phyloP scores from a whole-genome alignment of 176 grass and related monocot genomes.

The Stipa capillata region DNA sequence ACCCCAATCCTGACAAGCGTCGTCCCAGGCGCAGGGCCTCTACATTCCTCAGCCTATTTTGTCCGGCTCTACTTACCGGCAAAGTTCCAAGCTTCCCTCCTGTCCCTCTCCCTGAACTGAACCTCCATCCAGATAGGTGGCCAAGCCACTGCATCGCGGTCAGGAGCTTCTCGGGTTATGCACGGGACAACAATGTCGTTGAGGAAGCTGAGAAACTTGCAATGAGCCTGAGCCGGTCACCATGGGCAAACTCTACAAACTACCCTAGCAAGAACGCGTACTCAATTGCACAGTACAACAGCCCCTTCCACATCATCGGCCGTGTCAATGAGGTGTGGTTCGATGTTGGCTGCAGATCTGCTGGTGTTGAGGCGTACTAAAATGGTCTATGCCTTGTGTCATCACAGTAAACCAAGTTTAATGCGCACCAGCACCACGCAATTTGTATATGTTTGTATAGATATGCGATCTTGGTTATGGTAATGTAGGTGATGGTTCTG shows the following conservation, averaged over 20 bases:
- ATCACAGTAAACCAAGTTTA: background rate
- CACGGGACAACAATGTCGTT: constrained; percentile 49
- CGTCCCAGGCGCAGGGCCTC: constrained; percentile 48
- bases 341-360: constrained; percentile 52
- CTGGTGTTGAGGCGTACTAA: constrained; percentile 40
- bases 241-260: constrained; percentile 57
- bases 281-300: constrained; percentile 81
- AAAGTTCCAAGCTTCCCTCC: constrained; percentile 81
- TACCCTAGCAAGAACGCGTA: constrained; percentile 42
- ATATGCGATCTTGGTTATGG: background rate
- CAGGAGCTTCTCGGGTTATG: constrained; percentile 62
- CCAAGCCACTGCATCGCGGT: constrained; percentile 57
- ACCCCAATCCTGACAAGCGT: constrained; percentile 63
- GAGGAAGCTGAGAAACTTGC: constrained; percentile 85
- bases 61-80: constrained; percentile 55
- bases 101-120: constrained; percentile 62
- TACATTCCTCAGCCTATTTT: constrained; percentile 64
- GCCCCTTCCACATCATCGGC: constrained; percentile 50
- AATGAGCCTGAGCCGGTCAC: constrained; percentile 45
- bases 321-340: constrained; percentile 89
- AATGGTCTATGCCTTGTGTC: background rate
- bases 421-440: background rate
- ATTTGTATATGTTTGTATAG: background rate
- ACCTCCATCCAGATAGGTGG: constrained; percentile 67
- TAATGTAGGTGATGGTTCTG: background rate